Evolutionary conservation across 2,329 filamentous ascomycete genomes (phyloP).

Genomic region (Harringtonia aguacate): DNA sequence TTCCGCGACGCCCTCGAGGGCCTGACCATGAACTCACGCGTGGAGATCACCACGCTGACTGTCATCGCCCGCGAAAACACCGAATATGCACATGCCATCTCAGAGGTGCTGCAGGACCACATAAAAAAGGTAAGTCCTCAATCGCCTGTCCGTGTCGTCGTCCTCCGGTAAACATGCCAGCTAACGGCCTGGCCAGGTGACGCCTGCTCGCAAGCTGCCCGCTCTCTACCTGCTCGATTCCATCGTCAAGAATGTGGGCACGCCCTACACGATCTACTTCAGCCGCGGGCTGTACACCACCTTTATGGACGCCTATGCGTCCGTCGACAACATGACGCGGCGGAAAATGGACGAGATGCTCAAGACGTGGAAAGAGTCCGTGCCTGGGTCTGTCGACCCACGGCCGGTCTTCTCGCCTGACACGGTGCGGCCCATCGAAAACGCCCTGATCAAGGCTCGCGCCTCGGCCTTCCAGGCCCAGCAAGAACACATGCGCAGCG

Average conservation of each 20-base stretch:
- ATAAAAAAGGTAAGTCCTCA: constrained; percentile 81
- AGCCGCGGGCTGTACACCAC: constrained; percentile 85
- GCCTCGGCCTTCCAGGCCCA: constrained; percentile 50
- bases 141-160: too few relatives aligned
- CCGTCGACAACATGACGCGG: constrained; percentile 73
- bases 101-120: constrained; percentile 80
- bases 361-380: constrained; percentile 95
- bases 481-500: constrained; percentile 42
- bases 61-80: constrained; percentile 97
- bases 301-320: constrained; percentile 92
- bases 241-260: constrained; percentile 96
- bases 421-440: constrained; percentile 83
- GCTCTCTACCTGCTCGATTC: constrained; percentile 97
- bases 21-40: constrained; percentile 79
- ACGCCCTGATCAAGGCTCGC: constrained; percentile 75
- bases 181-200: constrained; percentile 47
- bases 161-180: not conserved
- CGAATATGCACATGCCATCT: constrained; percentile 88
- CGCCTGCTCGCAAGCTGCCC: constrained; percentile 80
- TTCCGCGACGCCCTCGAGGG: constrained; percentile 91
- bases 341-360: constrained; percentile 95
- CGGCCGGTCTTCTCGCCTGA: constrained; percentile 84
- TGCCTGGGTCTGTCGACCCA: constrained; percentile 87
- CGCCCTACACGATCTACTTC: constrained; percentile 92
- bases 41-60: constrained; percentile 94